Conservation (phyloP, 75 land plant species). For the Chamaecyparis obtusa region DNA sequence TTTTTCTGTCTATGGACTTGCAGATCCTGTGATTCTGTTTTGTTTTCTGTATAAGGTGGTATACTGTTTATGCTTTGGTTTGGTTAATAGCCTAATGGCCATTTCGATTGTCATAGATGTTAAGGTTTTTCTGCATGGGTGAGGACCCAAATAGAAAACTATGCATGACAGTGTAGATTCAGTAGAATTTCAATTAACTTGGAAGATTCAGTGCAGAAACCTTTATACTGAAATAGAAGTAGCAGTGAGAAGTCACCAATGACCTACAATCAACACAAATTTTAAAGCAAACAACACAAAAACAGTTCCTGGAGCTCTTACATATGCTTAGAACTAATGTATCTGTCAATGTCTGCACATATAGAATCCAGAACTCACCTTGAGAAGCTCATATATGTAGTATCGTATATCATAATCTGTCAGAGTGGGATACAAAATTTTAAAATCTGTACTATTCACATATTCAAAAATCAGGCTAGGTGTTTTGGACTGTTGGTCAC, state of each 20-base stretch:
- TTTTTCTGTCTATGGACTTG: too few relatives aligned
- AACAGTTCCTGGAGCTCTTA: not conserved
- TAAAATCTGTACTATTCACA: constrained; percentile 91
- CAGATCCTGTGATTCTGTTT: too few relatives aligned
- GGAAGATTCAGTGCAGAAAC: not conserved
- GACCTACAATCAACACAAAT: not conserved
- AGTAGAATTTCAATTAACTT: not conserved
- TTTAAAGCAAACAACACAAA: not conserved
- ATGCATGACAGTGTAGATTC: not conserved
- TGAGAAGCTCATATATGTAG: constrained; percentile 85
- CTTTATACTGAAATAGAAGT: not conserved
- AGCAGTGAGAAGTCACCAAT: not conserved
- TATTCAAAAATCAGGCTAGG: constrained; percentile 84
- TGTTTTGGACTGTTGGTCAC: constrained; percentile 85
- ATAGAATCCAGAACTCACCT: constrained; percentile 27
- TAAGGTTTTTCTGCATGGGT: too few relatives aligned
- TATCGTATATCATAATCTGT: constrained; percentile 86
- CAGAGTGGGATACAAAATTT: constrained; percentile 76
- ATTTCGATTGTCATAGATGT: too few relatives aligned
- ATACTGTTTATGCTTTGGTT: too few relatives aligned
- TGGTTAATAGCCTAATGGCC: too few relatives aligned
- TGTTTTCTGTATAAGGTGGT: too few relatives aligned
- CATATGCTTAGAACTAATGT: not conserved
- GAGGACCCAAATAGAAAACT: too few relatives aligned
- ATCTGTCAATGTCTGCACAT: not conserved